A percentile compares a stretch with the other conserved stretches of the same genome.
phyloP scores from a whole-genome alignment of 805 yeast genomes.

The Metschnikowia arizonensis region DNA sequence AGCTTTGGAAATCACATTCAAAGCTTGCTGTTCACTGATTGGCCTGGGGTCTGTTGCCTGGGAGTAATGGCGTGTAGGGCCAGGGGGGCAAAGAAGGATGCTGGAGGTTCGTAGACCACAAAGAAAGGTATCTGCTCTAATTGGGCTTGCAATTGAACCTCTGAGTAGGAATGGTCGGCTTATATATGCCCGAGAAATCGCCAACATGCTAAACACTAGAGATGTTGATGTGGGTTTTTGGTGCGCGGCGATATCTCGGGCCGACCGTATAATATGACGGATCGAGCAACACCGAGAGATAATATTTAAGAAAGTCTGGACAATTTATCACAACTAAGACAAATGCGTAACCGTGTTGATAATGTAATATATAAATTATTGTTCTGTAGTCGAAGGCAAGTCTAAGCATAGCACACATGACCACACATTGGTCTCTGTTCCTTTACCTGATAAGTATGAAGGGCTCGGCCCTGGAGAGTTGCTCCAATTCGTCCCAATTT shows the following conservation, averaged over 20 bases:
- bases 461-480: neutral
- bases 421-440: no score
- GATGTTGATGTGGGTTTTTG: neutral
- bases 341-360: no score
- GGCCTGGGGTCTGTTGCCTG: neutral
- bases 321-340: neutral
- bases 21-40: neutral
- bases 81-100: neutral
- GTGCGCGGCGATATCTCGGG: conserved; percentile 6
- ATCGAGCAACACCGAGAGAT: neutral
- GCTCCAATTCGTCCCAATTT: conserved; percentile 8
- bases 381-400: no score
- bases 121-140: neutral
- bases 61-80: conserved; percentile 1
- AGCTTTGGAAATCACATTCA: neutral
- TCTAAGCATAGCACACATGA: no score
- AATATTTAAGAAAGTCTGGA: neutral
- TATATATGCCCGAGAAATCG: neutral
- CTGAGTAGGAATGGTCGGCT: neutral
- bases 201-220: neutral
- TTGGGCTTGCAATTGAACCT: neutral
- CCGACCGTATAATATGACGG: conserved; percentile 1
- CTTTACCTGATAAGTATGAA: neutral
- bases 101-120: conserved; percentile 3
- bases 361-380: neutral